Base-by-base conservation (phyloP, 2,329 filamentous ascomycete species). In the Penicillium thymicola region DNA sequence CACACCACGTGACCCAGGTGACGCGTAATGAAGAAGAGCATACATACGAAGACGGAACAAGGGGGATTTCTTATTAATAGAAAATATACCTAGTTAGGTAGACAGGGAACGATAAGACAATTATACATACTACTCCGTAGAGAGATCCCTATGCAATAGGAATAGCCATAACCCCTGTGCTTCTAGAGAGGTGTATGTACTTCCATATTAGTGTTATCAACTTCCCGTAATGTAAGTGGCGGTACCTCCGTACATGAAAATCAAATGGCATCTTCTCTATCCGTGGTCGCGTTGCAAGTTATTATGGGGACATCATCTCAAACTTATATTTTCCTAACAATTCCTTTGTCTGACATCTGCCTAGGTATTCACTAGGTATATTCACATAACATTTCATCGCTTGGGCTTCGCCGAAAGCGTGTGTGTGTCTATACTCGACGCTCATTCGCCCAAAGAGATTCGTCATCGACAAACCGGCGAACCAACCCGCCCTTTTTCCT, bases 371-470 rank as follows among this genome's bases (percentile, higher is more conserved):
- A 42, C 25, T 16, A 47, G 28, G n/a, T n/a, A 13, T 14, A 43
- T 43, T 25, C 37, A 30, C 10, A 27, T 25, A 43, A 25, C 18
- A 5, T 27, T 50, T 27, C 25, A 18, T 25, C 41, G 34, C 18
- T 47, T 54, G 43, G 10, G 30, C 16, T 41, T 40, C 37, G 28
- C 37, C 51, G 51, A 44, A 53, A 55, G 25, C 52, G 51, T 58
- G 58, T 61, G 58, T 61, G 44, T 52, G 44, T 54, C 54, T 37
- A 47, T 65, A 59, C 67, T 69, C 46, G 50, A 66, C 53, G 54
- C 55, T 65, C 60, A 70, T 66, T 70, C 62, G 69, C 59, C 46
- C 59, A 37, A 45, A 44, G 58, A 47, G 63, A 69, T 70, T 72
- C 69, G 68, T 72, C 69, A 71, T 67, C 68, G 51, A 40, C 51